Evolutionary conservation across 495 filamentous ascomycete genomes (phyloP).

Genomic region (Hypoxylon fuscum): DNA sequence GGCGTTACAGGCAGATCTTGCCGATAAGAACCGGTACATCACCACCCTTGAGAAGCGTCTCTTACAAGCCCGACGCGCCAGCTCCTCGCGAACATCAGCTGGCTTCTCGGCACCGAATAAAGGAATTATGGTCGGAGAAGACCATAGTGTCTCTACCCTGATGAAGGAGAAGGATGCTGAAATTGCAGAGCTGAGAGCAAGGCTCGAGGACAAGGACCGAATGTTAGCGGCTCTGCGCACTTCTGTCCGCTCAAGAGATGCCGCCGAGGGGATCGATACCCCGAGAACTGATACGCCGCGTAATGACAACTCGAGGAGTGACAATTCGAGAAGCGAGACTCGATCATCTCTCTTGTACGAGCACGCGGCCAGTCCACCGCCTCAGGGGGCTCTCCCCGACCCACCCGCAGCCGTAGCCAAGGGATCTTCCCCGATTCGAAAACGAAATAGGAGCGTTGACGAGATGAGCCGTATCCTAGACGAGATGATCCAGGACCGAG

Average conservation of each 20-base stretch:
- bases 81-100: slow-evolving; percentile 83
- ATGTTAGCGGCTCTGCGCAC: slow-evolving; percentile 92
- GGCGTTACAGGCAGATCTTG: slow-evolving; percentile 89
- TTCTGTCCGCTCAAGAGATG: slow-evolving; percentile 85
- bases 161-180: slow-evolving; percentile 93
- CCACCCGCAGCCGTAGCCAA: slow-evolving; percentile 47
- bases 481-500: slow-evolving; percentile 91
- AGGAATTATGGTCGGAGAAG: slow-evolving; percentile 69
- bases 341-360: slow-evolving; percentile 56
- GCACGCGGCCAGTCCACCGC: slow-evolving; percentile 44
- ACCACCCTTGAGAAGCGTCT: slow-evolving; percentile 90
- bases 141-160: slow-evolving; percentile 70
- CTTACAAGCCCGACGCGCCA: slow-evolving; percentile 89
- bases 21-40: slow-evolving; percentile 96
- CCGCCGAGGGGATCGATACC: slow-evolving; percentile 67
- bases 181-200: slow-evolving; percentile 86
- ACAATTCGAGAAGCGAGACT: slow-evolving; percentile 52
- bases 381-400: slow-evolving; percentile 48
- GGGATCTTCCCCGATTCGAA: slow-evolving; percentile 50
- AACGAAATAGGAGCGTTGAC: slow-evolving; percentile 76
- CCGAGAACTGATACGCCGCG: slow-evolving; percentile 52
- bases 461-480: slow-evolving; percentile 91
- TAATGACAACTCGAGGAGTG: too few species aligned
- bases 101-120: slow-evolving; percentile 67
- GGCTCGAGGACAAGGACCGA: slow-evolving; percentile 93